Evolutionary conservation across 2,329 filamentous ascomycete genomes (phyloP), one percentile per base, ranked within the genome.

Genomic region (Hypoxylon sp.): DNA sequence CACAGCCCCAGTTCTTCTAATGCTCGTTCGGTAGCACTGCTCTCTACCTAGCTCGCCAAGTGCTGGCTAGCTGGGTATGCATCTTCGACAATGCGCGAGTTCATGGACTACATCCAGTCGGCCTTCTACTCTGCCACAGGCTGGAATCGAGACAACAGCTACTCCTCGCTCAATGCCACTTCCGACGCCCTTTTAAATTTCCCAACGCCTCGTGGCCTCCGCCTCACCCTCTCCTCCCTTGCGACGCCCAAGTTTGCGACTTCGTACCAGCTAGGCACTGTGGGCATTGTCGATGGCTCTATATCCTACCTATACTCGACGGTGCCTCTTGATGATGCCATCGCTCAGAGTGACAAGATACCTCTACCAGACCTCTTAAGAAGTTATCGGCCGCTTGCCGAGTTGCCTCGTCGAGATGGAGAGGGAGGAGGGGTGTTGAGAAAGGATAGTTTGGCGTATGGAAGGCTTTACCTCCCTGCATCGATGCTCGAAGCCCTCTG

Each of bases 241-340:
- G 93, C 94, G 6, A 94, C 94, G 17, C 91, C 94, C 8, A 94
- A 97, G 80, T 98, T 98, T 76, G 95, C 94, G 24, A 97, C 94
- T 14, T 95, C 94, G 39, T 99, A 99, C 81, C 92, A 93, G 46
- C 88, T 99, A 48, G 94, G 94, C 67, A 97, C 91, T 46, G 88
- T 97, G 14, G 96, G 95, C 66, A 87, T 97, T 37, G 94, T 99
- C 56, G 95, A 98, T 82, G 96, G 96, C 78, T 97, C 94, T n/a
- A 88, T 99, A 63, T 97, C 94, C 13, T 99, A 98, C 81, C 88
- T 99, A 59, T 98, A 97, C 83, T 97, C 94, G 53, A 97, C 94
- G 2, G 86, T 96, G 8, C 90, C 94, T 11, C 86, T 98, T 63
- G 83, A 85, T 42, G 85, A 90, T 56, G 82, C 88, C 82, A 70